Conservation (phyloP, 768 basidiomycete species). For the Boletus barrowsii region DNA sequence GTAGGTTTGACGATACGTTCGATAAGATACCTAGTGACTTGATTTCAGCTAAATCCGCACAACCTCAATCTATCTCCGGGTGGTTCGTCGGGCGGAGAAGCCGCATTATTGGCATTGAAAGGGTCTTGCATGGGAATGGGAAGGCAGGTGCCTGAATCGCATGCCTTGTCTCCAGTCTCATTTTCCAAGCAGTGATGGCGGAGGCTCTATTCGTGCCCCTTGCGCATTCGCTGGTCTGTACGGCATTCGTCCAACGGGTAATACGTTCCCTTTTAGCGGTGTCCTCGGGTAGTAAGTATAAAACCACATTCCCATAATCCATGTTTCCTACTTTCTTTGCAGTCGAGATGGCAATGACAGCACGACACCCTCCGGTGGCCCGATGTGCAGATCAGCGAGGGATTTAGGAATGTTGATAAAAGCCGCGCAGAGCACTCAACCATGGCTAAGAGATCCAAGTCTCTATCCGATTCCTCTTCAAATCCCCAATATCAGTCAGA, state of each 20-base stretch:
- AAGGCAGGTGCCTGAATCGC: slow-evolving; percentile 24
- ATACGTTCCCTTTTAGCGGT: slow-evolving; percentile 25
- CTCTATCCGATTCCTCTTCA: slow-evolving; percentile 29
- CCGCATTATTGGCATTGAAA: slow-evolving; percentile 44
- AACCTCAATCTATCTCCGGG: slow-evolving; percentile 44
- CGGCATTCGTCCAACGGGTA: slow-evolving; percentile 38
- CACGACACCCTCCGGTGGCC: slow-evolving; percentile 11
- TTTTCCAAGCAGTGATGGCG: slow-evolving; percentile 23
- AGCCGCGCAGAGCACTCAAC: slow-evolving; percentile 30
- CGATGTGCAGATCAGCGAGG: slow-evolving; percentile 29
- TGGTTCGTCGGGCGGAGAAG: slow-evolving; percentile 55
- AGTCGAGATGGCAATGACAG: slow-evolving; percentile 28
- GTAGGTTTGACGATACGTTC: slow-evolving; percentile 3
- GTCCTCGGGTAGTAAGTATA: slow-evolving; percentile 21
- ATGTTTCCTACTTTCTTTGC: not conserved
- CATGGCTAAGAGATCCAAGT: slow-evolving; percentile 40
- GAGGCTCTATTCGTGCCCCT: slow-evolving; percentile 40
- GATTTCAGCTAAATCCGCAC: slow-evolving; percentile 41
- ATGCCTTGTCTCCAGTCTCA: not conserved
- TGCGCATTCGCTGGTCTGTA: slow-evolving; percentile 38
- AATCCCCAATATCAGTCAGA: slow-evolving; percentile 25
- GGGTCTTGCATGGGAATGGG: slow-evolving; percentile 46
- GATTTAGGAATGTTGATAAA: slow-evolving; percentile 23
- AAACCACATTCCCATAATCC: too few relatives aligned
- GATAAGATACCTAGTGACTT: not conserved